phyloP scores from a whole-genome alignment of 2,329 filamentous ascomycete genomes.

The Aureobasidium sp. region DNA sequence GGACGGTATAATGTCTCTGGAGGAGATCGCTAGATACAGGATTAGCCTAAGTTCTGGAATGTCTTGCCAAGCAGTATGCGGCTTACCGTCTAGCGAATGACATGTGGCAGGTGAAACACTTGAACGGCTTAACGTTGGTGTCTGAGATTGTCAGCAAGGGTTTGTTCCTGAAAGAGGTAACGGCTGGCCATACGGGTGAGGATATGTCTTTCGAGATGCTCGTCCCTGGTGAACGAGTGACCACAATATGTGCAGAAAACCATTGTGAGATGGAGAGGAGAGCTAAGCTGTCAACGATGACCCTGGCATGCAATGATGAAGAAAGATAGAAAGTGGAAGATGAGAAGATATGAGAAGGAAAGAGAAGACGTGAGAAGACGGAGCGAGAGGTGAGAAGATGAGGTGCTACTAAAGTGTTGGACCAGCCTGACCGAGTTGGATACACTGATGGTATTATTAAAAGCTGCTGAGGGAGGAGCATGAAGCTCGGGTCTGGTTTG shows the following conservation, averaged over 20 bases:
- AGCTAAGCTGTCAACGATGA: constrained; percentile 18
- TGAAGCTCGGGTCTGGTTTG: constrained; percentile 15
- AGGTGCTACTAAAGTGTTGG: constrained; percentile 12
- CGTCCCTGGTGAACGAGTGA: constrained; percentile 46
- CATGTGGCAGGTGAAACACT: constrained; percentile 50
- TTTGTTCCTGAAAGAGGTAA: background rate
- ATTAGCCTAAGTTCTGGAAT: constrained; percentile 10
- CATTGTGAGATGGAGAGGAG: constrained; percentile 28
- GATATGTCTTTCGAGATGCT: constrained; percentile 47
- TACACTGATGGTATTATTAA: constrained; percentile 15
- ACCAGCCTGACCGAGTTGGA: constrained; percentile 13
- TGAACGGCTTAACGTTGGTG: constrained; percentile 50
- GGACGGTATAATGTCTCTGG: constrained; percentile 46
- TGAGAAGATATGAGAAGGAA: background rate
- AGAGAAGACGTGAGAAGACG: background rate
- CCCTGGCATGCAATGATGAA: background rate
- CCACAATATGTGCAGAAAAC: constrained; percentile 50
- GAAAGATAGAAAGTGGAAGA: background rate
- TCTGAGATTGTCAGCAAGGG: constrained; percentile 28
- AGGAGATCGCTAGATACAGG: constrained; percentile 39
- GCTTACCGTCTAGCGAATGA: constrained; percentile 46
- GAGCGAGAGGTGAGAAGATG: constrained; percentile 6
- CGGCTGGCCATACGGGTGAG: constrained; percentile 38
- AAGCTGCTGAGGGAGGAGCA: constrained; percentile 15
- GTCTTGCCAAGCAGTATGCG: constrained; percentile 15